phyloP scores from a whole-genome alignment of 1,139 yeast genomes.

The Hyphopichia wangnamkhiaoensis region DNA sequence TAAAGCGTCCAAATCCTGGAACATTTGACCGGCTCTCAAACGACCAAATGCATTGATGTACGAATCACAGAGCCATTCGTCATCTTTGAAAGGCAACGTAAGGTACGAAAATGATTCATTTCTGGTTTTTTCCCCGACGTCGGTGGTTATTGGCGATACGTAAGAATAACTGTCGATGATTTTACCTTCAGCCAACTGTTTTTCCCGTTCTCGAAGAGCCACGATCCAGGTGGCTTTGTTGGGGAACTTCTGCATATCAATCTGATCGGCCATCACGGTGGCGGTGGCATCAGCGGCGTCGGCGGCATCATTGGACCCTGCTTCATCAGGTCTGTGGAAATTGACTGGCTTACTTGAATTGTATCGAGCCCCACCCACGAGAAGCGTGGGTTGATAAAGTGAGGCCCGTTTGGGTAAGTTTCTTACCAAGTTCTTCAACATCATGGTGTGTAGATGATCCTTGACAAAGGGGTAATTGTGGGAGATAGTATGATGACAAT shows the following conservation, averaged over 20 bases:
- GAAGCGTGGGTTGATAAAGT: not conserved
- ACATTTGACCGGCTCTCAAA: constrained; percentile 84
- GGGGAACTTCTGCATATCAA: constrained; percentile 36
- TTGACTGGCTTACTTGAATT: constrained; percentile 11
- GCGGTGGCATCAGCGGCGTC: constrained; percentile 73
- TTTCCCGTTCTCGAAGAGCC: constrained; percentile 74
- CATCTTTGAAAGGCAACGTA: constrained; percentile 80
- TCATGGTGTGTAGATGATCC: not conserved
- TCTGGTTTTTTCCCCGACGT: constrained; percentile 70
- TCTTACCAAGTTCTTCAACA: not conserved
- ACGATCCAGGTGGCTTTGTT: constrained; percentile 81
- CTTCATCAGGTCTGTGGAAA: constrained; percentile 40
- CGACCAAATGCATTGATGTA: constrained; percentile 89
- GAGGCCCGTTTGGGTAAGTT: too few species aligned
- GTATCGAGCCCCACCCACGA: not conserved
- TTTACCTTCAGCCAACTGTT: constrained; percentile 69
- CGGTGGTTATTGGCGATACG: constrained; percentile 72
- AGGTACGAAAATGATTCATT: constrained; percentile 75
- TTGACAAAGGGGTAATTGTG: too few species aligned
- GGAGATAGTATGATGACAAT: not conserved
- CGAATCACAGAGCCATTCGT: constrained; percentile 78
- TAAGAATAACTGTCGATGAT: constrained; percentile 68
- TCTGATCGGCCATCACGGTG: constrained; percentile 57
- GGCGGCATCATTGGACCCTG: constrained; percentile 45
- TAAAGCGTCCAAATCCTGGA: constrained; percentile 86